phyloP scores from a whole-genome alignment of 495 filamentous ascomycete genomes.

The Copromyces sp. region DNA sequence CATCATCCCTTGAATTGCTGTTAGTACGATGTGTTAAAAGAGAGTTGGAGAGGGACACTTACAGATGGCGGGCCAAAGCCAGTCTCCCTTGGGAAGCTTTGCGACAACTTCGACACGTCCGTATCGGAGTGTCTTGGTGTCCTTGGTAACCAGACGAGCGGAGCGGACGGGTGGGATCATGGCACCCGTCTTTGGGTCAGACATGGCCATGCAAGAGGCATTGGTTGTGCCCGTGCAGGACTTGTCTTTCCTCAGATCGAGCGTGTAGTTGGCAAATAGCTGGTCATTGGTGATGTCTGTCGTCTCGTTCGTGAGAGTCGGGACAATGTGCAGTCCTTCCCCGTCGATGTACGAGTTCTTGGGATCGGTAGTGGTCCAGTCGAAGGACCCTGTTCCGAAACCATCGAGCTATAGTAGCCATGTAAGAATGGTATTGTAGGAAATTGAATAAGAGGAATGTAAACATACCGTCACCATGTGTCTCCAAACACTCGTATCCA shows the following conservation, averaged over 20 bases:
- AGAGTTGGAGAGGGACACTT: background rate
- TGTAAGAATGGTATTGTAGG: background rate
- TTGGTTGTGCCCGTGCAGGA: slow-evolving; percentile 23
- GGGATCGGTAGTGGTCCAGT: slow-evolving; percentile 34
- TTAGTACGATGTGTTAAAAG: background rate
- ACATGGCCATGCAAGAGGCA: slow-evolving; percentile 18
- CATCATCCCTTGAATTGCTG: slow-evolving; percentile 24
- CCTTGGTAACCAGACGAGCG: slow-evolving; percentile 31
- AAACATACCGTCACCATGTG: slow-evolving; percentile 20
- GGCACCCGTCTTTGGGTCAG: slow-evolving; percentile 25
- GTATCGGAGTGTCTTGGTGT: slow-evolving; percentile 30
- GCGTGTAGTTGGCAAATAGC: slow-evolving; percentile 15
- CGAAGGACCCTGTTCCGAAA: slow-evolving; percentile 34
- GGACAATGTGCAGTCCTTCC: slow-evolving; percentile 36
- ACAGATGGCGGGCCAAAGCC: slow-evolving; percentile 37
- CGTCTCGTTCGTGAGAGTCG: slow-evolving; percentile 32
- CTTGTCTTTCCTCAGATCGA: slow-evolving; percentile 29
- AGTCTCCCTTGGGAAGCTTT: slow-evolving; percentile 32
- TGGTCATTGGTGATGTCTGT: slow-evolving; percentile 25
- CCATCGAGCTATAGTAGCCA: slow-evolving; percentile 19
- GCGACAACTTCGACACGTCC: slow-evolving; percentile 35
- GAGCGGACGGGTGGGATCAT: slow-evolving; percentile 32
- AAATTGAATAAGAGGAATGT: background rate
- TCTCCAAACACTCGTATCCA: slow-evolving; percentile 26
- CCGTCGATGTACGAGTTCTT: slow-evolving; percentile 31